Evolutionary conservation across 306 rosid species (phyloP).

Genomic region (Dalbergia cochinchinensis): DNA sequence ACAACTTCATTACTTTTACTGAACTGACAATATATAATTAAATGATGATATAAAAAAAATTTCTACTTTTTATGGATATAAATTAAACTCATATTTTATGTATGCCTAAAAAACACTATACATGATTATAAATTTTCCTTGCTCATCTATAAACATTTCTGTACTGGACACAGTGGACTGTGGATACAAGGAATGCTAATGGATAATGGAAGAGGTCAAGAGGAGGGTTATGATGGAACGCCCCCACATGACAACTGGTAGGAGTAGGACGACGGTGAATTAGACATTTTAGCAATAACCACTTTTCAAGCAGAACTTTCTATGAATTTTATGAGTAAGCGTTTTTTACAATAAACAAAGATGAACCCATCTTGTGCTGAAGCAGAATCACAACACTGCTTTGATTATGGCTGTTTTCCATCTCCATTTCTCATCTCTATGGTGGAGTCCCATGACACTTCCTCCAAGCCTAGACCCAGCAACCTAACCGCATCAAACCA

Average conservation of each 20-base stretch:
- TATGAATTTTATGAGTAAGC: not conserved
- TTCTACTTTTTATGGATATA: no score
- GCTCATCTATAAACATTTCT: no score
- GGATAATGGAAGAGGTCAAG: not conserved
- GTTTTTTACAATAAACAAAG: slow-evolving; percentile 11
- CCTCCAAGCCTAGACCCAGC: slow-evolving; percentile 35
- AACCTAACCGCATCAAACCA: slow-evolving; percentile 30
- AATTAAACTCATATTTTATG: no score
- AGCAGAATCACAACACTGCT: slow-evolving; percentile 63
- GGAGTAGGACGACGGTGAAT: not conserved
- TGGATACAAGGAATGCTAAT: not conserved
- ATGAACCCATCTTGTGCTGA: slow-evolving; percentile 60
- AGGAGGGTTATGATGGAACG: not conserved
- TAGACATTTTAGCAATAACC: not conserved
- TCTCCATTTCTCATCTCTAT: slow-evolving; percentile 53
- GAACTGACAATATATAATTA: no score
- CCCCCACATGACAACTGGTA: slow-evolving; percentile 35
- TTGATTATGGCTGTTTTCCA: slow-evolving; percentile 64
- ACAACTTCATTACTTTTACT: no score
- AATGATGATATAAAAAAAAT: no score
- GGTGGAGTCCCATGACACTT: slow-evolving; percentile 34
- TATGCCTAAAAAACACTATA: no score
- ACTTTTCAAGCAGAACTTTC: not conserved
- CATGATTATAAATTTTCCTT: no score
- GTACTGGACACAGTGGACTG: no score